Conservation (phyloP, 306 rosid species). For the Rosa chinensis region DNA sequence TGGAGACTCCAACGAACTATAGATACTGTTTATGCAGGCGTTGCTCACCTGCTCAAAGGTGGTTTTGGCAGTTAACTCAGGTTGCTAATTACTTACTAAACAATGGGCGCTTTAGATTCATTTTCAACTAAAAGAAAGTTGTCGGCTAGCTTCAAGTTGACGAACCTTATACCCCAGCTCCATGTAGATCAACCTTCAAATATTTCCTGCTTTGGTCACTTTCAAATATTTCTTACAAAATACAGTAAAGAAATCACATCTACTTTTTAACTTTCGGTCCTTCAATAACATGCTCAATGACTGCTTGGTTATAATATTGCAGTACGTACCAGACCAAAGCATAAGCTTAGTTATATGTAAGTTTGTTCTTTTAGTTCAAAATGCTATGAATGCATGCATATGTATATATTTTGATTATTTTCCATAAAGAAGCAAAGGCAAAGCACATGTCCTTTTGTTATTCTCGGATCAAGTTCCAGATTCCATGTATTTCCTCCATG, state of each 20-base stretch:
- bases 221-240: conserved; percentile 23
- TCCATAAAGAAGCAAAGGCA: conserved; percentile 10
- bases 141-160: conserved; percentile 35
- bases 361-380: not conserved
- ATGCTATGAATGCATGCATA: not conserved
- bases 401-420: not conserved
- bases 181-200: conserved; percentile 2
- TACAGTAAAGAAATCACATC: not conserved
- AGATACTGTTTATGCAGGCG: not conserved
- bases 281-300: conserved; percentile 37
- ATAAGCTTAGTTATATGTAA: not conserved
- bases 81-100: conserved; percentile 1
- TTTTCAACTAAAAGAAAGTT: conserved; percentile 18
- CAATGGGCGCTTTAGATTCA: conserved; percentile 4
- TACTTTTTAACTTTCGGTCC: conserved; percentile 15
- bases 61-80: conserved; percentile 4
- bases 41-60: not conserved
- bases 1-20: not conserved
- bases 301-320: conserved; percentile 34
- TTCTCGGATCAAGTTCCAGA: conserved; percentile 24
- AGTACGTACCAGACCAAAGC: conserved; percentile 12
- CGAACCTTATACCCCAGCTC: conserved; percentile 32
- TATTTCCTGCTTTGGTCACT: not conserved
- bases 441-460: conserved; percentile 20
- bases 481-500: conserved; percentile 15